Evolutionary conservation across 306 rosid species (phyloP), one percentile per base, ranked within the genome.

Genomic region (Prunus dulcis): DNA sequence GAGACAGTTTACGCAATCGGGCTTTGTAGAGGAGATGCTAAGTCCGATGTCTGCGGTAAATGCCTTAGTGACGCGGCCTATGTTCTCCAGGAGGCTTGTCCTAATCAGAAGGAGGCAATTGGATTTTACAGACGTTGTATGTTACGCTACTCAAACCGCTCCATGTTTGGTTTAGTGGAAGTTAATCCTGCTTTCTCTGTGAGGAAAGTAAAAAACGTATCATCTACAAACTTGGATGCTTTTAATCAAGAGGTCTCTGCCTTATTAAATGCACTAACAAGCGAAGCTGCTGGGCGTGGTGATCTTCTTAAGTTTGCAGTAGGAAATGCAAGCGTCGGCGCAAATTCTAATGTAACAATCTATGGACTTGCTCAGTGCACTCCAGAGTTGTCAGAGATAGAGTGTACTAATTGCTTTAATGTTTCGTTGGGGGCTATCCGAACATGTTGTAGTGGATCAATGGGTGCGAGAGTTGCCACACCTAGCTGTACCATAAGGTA

Each of bases 21-120:
- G 12, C 64, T 82, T 6, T 82, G 86, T 55, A 7, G 76, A n/a
- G 86, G 74, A 20, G 86, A 82, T 30, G 20, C 23, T 18, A 43
- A 25, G 30, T 22, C 7, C 4, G 76, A 82, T 3, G 20, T 30
- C 17, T 82, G 82, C 50, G 64, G 57, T 4, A 69, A 12, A 3
- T 74, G 86, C 73, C 51, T 82, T 30, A 41, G 58, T 5, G 23
- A 69, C 65, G 3, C 80, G 0, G 64, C 64, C 1, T 46, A 13
- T 19, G 17, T 4, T 1, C 69, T 69, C 41, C 1, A 25, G 2
- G 19, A 23, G 20, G 14, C 1, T 23, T 84, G 87, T 64, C 77
- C 74, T 10, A 43, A 58, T 27, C 45, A 75, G 46, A 84, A 53
- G 74, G 87, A 77, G 64, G 82, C 84, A 12, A 51, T 80, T 3